A percentile compares a stretch with the other conserved stretches of the same genome.
These are phyloP conservation scores for Beta corolliflora DNA, from an alignment of 179 eudicot genomes.

Conservation along the genomic window DNA sequence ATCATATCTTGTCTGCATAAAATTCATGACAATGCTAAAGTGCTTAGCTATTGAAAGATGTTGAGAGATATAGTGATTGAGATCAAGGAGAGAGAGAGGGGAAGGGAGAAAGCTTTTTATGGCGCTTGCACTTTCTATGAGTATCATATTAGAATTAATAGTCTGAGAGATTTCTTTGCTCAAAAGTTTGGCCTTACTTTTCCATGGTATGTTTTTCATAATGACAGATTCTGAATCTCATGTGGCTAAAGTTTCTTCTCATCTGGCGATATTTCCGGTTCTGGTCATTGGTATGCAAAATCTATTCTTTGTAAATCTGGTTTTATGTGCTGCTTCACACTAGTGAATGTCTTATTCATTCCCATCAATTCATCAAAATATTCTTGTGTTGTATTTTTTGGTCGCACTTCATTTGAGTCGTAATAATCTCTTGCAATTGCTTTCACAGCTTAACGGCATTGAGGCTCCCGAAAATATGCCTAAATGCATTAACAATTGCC, in stretches of 20 bases:
- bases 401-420: background rate
- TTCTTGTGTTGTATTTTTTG: background rate
- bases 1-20: background rate
- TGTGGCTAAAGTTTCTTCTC: slow-evolving; percentile 98
- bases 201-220: background rate
- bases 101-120: background rate
- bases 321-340: background rate
- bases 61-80: background rate
- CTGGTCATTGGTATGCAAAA: slow-evolving; percentile 72
- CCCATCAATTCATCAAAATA: background rate
- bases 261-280: slow-evolving; percentile 97
- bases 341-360: background rate
- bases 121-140: background rate
- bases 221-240: slow-evolving; percentile 85
- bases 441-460: slow-evolving; percentile 69
- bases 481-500: slow-evolving; percentile 90
- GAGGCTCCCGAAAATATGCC: slow-evolving; percentile 99
- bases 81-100: background rate
- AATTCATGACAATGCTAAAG: background rate
- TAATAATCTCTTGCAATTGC: slow-evolving; percentile 1
- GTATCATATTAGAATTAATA: background rate
- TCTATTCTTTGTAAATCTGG: background rate
- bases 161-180: background rate
- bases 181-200: slow-evolving; percentile 13
- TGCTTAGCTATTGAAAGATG: background rate